Percentiles rank a stretch among this genome's conserved stretches.
These are phyloP conservation scores for Hemileia vastatrix DNA, from an alignment of 1,284 basidiomycete species.

Conservation along the genomic window DNA sequence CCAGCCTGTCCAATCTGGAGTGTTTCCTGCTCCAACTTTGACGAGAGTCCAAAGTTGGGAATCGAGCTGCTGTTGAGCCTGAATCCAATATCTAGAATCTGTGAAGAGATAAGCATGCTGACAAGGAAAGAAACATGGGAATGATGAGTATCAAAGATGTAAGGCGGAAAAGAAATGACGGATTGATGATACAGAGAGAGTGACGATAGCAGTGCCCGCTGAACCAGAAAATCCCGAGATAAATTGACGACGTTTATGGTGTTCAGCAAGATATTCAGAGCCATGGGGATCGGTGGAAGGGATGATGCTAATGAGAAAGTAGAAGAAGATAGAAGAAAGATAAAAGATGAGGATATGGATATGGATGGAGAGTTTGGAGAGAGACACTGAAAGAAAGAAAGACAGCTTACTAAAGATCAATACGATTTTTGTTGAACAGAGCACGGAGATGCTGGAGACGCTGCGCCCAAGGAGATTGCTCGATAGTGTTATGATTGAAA, in stretches of 20 bases:
- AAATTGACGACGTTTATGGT: slow-evolving; percentile 71
- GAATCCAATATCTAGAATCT: slow-evolving; percentile 81
- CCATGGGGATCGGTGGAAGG: slow-evolving; percentile 80
- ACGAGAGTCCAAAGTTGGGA: slow-evolving; percentile 62
- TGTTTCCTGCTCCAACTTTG: slow-evolving; percentile 52
- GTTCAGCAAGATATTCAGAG: slow-evolving; percentile 71
- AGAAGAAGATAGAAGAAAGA: too few relatives aligned
- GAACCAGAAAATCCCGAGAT: slow-evolving; percentile 77
- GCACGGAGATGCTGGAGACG: too few relatives aligned
- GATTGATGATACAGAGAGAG: slow-evolving; percentile 52
- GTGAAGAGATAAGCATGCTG: slow-evolving; percentile 55
- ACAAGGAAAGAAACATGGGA: background rate
- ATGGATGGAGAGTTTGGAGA: too few relatives aligned
- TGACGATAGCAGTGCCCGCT: slow-evolving; percentile 71
- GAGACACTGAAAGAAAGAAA: too few relatives aligned
- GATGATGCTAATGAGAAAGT: slow-evolving; percentile 51
- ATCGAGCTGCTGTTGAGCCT: slow-evolving; percentile 68
- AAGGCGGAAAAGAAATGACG: too few relatives aligned
- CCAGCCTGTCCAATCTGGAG: slow-evolving; percentile 42
- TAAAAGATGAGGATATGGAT: too few relatives aligned
- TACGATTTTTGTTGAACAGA: too few relatives aligned
- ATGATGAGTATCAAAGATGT: too few relatives aligned
- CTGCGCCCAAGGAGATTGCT: too few relatives aligned
- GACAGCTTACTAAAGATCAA: too few relatives aligned
- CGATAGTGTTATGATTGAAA: too few relatives aligned